These are phyloP conservation scores for Cytospora mali DNA, from an alignment of 2,329 filamentous ascomycete genomes.

Conservation along the genomic window DNA sequence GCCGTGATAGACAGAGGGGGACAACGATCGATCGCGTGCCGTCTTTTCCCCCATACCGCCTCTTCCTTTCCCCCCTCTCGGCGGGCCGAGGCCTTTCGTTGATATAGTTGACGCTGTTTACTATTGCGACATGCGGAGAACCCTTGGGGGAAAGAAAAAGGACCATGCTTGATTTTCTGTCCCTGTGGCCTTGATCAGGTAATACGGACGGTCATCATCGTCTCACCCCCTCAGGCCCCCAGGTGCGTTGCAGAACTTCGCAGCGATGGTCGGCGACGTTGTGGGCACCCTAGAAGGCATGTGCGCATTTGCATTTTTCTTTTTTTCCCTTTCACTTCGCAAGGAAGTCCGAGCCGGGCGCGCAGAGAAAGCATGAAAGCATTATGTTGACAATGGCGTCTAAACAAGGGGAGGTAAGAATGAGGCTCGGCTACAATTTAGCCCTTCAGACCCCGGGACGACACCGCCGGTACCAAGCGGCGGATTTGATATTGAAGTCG, in stretches of 20 bases:
- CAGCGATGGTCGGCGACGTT: background rate
- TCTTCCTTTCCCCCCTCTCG: too few species aligned
- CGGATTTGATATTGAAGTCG: background rate
- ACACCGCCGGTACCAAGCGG: background rate
- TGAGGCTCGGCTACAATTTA: background rate
- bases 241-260: background rate
- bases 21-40: background rate
- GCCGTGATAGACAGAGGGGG: background rate
- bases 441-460: background rate
- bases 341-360: background rate
- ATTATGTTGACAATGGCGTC: background rate
- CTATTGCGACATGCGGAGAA: background rate
- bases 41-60: too few species aligned
- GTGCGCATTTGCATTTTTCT: background rate
- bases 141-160: background rate
- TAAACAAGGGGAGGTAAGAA: background rate
- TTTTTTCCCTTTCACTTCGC: background rate
- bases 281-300: background rate
- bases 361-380: background rate
- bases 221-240: background rate
- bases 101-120: background rate
- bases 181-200: slow-evolving; percentile 3
- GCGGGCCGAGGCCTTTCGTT: background rate
- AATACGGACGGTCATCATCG: slow-evolving; percentile 11
- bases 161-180: slow-evolving; percentile 13